Evolutionary conservation across 1,139 yeast genomes (phyloP).

Genomic region (Hemisphaericaspora xylanilytica): DNA sequence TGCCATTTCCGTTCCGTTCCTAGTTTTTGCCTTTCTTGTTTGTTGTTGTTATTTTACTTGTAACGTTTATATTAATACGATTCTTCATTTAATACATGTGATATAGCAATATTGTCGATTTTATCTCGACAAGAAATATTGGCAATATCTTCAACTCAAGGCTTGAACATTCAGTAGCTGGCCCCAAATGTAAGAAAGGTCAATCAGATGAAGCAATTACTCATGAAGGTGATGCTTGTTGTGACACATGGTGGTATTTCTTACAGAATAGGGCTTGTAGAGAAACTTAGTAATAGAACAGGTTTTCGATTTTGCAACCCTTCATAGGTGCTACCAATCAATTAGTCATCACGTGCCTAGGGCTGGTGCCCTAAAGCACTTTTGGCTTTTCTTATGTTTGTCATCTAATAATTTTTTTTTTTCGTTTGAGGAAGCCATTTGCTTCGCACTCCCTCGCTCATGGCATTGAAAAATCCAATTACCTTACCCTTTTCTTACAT

Average conservation of each 20-base stretch:
- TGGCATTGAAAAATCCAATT: slow-evolving; percentile 17
- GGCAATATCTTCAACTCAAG: too few species aligned
- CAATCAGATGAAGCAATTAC: too few species aligned
- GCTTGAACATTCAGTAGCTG: too few species aligned
- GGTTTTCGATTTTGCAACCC: too few species aligned
- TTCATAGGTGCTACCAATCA: neutral
- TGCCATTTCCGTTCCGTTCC: too few species aligned
- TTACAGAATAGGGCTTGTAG: too few species aligned
- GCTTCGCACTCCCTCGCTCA: slow-evolving; percentile 1
- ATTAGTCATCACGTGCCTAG: slow-evolving; percentile 5
- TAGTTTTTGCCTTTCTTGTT: neutral
- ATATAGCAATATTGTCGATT: neutral
- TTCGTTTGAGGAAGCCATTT: neutral
- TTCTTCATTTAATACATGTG: neutral
- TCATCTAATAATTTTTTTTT: neutral
- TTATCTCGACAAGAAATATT: neutral
- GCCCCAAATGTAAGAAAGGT: too few species aligned
- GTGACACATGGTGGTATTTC: too few species aligned
- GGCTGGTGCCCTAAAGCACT: slow-evolving; percentile 7
- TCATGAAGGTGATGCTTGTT: too few species aligned
- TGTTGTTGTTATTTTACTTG: neutral
- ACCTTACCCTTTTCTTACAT: slow-evolving; percentile 3
- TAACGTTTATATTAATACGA: slow-evolving; percentile 1
- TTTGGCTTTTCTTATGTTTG: neutral
- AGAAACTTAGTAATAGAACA: too few species aligned